Base-by-base conservation (phyloP, 805 yeast genomes). In the Ogataea philodendri region DNA sequence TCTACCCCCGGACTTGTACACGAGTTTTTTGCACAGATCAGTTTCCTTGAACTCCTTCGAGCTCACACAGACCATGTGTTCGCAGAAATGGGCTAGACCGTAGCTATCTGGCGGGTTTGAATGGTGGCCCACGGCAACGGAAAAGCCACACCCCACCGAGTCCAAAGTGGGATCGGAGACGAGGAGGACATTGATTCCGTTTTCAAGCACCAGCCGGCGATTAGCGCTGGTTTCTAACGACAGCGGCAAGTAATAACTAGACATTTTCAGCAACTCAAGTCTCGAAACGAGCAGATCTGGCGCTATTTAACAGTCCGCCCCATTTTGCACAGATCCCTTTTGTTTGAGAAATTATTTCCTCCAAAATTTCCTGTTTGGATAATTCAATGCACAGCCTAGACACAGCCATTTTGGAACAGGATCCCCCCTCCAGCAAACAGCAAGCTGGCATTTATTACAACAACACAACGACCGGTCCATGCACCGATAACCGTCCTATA, bases 51-150 rank as follows among this genome's bases (percentile, higher is more conserved):
- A 79, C 32, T 66, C 59, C 47, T 70, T 75, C 0, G 84, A 74
- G 3, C 81, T 84, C 37, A 69, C 66, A 21, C 75, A 60, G 3
- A 79, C 37, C 69, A 83, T 67, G 56, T 87, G 96, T 52, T 87
- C 96, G 49, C 94, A 82, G 39, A 86, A 71, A 63, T 90, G 98
- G 0, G 97, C 97, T 22, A 90, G 54, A 0, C 98, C 98, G 0
- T 78, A 78, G 1, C 82, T 48, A 4, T 69, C 70, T 5, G 62
- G 65, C 1, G 95, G 90, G 46, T 90, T 97, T 30, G 78, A 69
- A 51, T 78, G 80, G 2, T 95, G 79, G 7, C 98, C 98, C 0
- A 85, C 67, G 3, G 81, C 80, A 2, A 88, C 86, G 23, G 85
- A 74, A 5, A 90, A 50, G 1, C 95, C 78, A 13, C 84, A 81